Conservation (phyloP, 2,329 filamentous ascomycete species). For the Fusarium tjaetaba region DNA sequence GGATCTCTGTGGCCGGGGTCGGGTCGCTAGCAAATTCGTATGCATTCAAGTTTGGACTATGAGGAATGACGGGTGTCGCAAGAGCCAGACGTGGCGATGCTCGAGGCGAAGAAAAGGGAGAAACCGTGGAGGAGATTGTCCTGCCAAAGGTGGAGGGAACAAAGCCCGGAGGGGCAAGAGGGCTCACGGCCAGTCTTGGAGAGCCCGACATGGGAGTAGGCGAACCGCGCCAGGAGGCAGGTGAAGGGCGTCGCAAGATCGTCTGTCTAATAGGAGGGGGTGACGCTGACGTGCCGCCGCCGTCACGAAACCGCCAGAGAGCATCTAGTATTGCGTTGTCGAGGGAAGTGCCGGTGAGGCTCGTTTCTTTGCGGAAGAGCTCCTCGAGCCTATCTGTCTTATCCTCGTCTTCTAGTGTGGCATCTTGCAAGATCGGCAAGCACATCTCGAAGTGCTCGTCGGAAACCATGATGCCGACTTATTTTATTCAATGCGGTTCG, state of each 20-base stretch:
- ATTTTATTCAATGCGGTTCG: conserved; percentile 12
- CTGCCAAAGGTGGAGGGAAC: conserved; percentile 79
- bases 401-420: conserved; percentile 88
- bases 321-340: conserved; percentile 93
- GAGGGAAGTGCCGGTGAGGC: conserved; percentile 77
- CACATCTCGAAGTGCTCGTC: conserved; percentile 94
- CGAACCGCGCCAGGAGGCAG: conserved; percentile 89
- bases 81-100: conserved; percentile 92
- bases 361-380: conserved; percentile 81
- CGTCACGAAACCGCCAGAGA: conserved; percentile 84
- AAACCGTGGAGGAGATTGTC: conserved; percentile 80
- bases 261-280: conserved; percentile 89
- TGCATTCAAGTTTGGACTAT: conserved; percentile 92
- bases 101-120: conserved; percentile 92
- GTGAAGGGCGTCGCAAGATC: conserved; percentile 88
- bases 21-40: conserved; percentile 92
- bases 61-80: conserved; percentile 88
- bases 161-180: conserved; percentile 86
- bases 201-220: conserved; percentile 85
- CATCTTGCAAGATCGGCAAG: conserved; percentile 86
- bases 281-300: conserved; percentile 72
- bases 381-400: conserved; percentile 93
- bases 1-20: conserved; percentile 83
- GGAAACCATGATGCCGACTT: conserved; percentile 76
- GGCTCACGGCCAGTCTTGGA: conserved; percentile 81